Percentiles rank a stretch among this genome's conserved stretches.
Conservation (phyloP, 768 basidiomycete genomes). For the Xerocomellus amylosporus region DNA sequence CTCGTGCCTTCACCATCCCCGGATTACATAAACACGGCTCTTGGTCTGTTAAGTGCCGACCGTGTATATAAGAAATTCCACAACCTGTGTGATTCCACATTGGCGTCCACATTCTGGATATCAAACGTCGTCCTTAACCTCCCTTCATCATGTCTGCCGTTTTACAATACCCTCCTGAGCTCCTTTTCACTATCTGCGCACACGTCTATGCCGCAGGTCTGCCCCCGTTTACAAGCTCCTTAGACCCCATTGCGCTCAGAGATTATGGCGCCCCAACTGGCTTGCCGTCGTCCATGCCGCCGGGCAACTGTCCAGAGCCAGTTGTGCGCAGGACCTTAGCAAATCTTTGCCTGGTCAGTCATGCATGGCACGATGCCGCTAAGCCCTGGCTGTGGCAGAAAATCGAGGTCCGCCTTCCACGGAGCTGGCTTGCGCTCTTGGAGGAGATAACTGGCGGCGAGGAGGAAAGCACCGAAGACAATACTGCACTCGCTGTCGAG, state of each 20-base stretch:
- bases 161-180: slow-evolving; percentile 62
- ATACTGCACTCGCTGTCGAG: slow-evolving; percentile 61
- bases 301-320: slow-evolving; percentile 67
- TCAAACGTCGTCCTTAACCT: too few species aligned
- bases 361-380: slow-evolving; percentile 76
- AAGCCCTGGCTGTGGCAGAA: slow-evolving; percentile 86
- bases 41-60: slow-evolving; percentile 4
- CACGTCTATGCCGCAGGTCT: slow-evolving; percentile 65
- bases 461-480: slow-evolving; percentile 45
- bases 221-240: slow-evolving; percentile 51
- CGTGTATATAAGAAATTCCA: slow-evolving; percentile 3
- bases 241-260: slow-evolving; percentile 63
- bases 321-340: slow-evolving; percentile 62
- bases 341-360: slow-evolving; percentile 73
- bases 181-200: slow-evolving; percentile 70
- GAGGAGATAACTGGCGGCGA: slow-evolving; percentile 77
- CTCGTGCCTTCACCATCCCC: slow-evolving; percentile 13
- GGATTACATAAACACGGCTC: slow-evolving; percentile 19
- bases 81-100: neutral
- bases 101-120: neutral
- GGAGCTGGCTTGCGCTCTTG: slow-evolving; percentile 80
- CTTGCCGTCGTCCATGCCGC: slow-evolving; percentile 71
- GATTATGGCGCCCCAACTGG: slow-evolving; percentile 50
- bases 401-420: slow-evolving; percentile 78
- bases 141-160: slow-evolving; percentile 24